Base-by-base conservation (phyloP, 208 protist genomes). In the Leishmania guyanensis region DNA sequence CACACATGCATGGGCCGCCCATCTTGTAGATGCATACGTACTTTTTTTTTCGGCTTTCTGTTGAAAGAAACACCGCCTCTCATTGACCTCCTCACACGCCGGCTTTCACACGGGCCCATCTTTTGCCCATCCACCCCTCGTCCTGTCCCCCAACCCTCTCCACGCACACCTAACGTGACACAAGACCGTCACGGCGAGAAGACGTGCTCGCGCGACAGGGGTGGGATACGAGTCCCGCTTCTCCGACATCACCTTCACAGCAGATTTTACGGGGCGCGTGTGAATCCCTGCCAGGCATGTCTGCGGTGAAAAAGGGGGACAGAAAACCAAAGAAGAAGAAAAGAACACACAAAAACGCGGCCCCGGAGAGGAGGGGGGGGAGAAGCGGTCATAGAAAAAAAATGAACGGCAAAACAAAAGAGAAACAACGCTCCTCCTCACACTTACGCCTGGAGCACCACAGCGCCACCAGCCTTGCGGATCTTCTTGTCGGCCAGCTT, bases 401-500 rank as follows among this genome's bases (percentile, higher is more conserved):
- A 17, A 5, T 29, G n/a, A 29, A n/a, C 22, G 80, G 76, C 56
- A 6, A 6, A 43, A 54, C 53, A 51, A 74, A 83, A 79, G 26
- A 87, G 91, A 82, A 86, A 9, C 56, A 81, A 82, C 60, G 83
- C 56, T 71, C 50, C 46, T n/a, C 14, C 46, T 53, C 16, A 36
- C 16, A 65, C 50, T 89, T 99, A 99, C 75, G 98, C 98, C 90
- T 97, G 98, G 64, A 99, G 92, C 64, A 99, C 93, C 83, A 99
- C 99, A 51, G 95, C 98, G 88, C 99, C 99, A 86, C 99, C 99
- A 81, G 93, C 99, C 88, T 95, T 98, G 85, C 99, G 99, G 92
- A 99, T 99, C 98, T 99, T 99, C 94, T 99, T 94, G 95, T 99
- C 99, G 62, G 99, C 99, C 43, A 95, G 82, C 87, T 98, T 95